phyloP scores from a whole-genome alignment of 176 grass and related monocot genomes.

The Saccharum officinarum region DNA sequence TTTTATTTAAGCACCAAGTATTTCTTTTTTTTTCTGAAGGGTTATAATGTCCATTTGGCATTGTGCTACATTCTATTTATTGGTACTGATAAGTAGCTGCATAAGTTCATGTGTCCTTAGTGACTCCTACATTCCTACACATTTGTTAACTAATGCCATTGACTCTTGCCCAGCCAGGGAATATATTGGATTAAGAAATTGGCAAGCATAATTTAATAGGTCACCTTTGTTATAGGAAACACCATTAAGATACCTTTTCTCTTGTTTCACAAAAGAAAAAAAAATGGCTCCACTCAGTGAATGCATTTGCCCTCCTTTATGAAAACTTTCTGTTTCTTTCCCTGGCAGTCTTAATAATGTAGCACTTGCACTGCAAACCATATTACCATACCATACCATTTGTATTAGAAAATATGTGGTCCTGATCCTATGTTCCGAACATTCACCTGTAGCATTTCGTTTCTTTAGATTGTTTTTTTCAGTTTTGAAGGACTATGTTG shows the following conservation, averaged over 20 bases:
- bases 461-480: slow-evolving; percentile 14
- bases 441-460: not conserved
- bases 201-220: not conserved
- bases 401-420: not conserved
- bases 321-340: not conserved
- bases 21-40: slow-evolving; percentile 9
- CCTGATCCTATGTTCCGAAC: not conserved
- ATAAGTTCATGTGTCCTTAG: not conserved
- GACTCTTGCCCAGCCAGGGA: not conserved
- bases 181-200: not conserved
- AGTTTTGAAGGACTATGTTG: slow-evolving; percentile 2
- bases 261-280: not conserved
- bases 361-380: not conserved
- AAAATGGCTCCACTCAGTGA: not conserved
- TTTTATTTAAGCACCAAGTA: slow-evolving; percentile 8
- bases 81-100: slow-evolving; percentile 13
- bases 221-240: not conserved
- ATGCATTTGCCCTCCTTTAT: not conserved
- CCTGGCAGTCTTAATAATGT: slow-evolving; percentile 1
- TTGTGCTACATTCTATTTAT: slow-evolving; percentile 22
- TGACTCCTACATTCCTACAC: not conserved
- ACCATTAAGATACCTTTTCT: slow-evolving; percentile 2
- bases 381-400: not conserved
- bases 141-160: not conserved
- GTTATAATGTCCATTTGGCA: slow-evolving; percentile 24